Conservation (phyloP, 2,329 filamentous ascomycete species). For the Diaporthe aspalathi region DNA sequence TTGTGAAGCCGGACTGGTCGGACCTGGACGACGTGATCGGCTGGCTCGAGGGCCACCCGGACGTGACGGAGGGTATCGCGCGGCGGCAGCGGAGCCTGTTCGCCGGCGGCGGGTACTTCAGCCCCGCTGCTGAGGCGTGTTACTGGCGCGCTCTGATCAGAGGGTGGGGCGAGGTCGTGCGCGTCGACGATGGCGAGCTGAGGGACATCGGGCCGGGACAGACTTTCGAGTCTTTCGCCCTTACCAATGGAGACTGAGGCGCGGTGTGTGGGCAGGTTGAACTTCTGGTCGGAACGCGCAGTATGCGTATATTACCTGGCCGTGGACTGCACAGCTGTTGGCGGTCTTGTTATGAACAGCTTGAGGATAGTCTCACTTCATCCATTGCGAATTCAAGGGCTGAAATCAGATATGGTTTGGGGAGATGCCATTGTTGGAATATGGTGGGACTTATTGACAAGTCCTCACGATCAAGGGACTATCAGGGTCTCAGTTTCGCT, state of each 20-base stretch:
- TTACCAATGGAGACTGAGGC: constrained; percentile 45
- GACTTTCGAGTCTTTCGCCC: constrained; percentile 55
- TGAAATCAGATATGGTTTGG: not conserved
- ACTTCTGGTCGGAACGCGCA: not conserved
- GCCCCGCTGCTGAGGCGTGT: constrained; percentile 62
- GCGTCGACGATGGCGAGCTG: constrained; percentile 50
- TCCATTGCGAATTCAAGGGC: not conserved
- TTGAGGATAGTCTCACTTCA: not conserved
- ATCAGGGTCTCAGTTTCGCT: not conserved
- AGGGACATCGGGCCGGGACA: constrained; percentile 48
- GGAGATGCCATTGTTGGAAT: not conserved
- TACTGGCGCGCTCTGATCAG: constrained; percentile 64
- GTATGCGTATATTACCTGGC: not conserved
- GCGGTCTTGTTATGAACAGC: not conserved
- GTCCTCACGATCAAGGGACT: too few species aligned
- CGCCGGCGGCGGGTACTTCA: constrained; percentile 57
- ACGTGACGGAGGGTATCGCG: constrained; percentile 59
- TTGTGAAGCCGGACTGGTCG: constrained; percentile 62
- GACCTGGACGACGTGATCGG: constrained; percentile 59
- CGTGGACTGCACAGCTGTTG: not conserved
- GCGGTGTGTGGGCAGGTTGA: too few species aligned
- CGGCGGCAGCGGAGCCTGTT: constrained; percentile 58
- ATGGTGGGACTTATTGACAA: not conserved
- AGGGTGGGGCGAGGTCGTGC: constrained; percentile 59
- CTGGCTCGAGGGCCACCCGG: constrained; percentile 58